phyloP scores from a whole-genome alignment of 306 rosid species.

The Vigna radiata region DNA sequence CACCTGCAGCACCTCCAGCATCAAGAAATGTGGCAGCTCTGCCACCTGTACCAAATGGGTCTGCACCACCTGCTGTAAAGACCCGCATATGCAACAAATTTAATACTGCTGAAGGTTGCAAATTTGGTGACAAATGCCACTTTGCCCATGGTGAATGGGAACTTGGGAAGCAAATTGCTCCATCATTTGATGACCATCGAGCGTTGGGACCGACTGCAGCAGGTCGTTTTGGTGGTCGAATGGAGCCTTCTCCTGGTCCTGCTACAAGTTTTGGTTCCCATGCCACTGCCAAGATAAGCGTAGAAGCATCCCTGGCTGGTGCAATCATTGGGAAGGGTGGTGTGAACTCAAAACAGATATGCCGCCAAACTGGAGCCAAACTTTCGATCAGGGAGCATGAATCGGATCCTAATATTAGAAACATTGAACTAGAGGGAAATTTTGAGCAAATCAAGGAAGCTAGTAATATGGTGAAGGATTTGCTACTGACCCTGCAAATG shows the following conservation, averaged over 20 bases:
- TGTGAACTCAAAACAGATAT: conserved; percentile 91
- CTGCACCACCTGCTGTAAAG: conserved; percentile 61
- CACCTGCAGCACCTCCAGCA: conserved; percentile 66
- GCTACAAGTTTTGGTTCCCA: conserved; percentile 86
- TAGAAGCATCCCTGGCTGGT: conserved; percentile 94
- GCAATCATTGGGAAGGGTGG: conserved; percentile 98
- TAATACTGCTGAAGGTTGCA: conserved; percentile 91
- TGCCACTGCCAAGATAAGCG: conserved; percentile 94
- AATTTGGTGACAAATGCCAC: conserved; percentile 93
- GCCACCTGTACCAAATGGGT: conserved; percentile 66
- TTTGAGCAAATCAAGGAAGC: conserved; percentile 94
- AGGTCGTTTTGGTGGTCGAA: conserved; percentile 58
- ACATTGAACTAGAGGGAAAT: conserved; percentile 95
- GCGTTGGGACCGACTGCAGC: conserved; percentile 56
- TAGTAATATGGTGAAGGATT: conserved; percentile 82
- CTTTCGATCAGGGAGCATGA: conserved; percentile 92
- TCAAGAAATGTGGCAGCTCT: conserved; percentile 65
- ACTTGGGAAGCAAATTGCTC: conserved; percentile 70
- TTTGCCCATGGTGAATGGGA: conserved; percentile 99
- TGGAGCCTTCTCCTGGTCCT: conserved; percentile 73
- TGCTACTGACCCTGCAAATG: conserved; percentile 65
- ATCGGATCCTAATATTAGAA: conserved; percentile 74
- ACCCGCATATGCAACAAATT: conserved; percentile 81
- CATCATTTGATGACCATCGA: conserved; percentile 70
- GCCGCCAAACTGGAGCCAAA: conserved; percentile 97